phyloP scores from a whole-genome alignment of 1,139 yeast species.

The Candida labiduridarum region DNA sequence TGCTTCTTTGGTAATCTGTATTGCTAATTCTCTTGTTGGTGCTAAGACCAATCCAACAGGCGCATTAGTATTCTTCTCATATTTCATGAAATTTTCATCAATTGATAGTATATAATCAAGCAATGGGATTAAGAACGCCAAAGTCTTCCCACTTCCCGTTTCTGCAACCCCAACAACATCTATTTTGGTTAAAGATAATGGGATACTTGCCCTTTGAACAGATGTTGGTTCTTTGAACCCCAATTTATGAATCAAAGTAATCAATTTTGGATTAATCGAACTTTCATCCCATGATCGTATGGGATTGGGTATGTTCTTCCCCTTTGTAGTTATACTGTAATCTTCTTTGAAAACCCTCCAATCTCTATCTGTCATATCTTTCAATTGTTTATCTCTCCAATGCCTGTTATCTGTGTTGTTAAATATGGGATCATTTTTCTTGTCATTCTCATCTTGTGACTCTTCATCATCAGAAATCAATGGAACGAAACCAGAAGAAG shows the following conservation, averaged over 20 bases:
- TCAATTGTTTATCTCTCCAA: conserved; percentile 70
- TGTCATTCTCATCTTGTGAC: conserved; percentile 17
- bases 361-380: conserved; percentile 76
- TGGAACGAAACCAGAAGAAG: conserved; percentile 49
- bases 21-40: conserved; percentile 93
- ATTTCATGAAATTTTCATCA: conserved; percentile 37
- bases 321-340: conserved; percentile 63
- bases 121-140: conserved; percentile 79
- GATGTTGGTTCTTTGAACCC: conserved; percentile 76
- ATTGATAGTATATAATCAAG: conserved; percentile 53
- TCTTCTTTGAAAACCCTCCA: conserved; percentile 91
- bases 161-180: conserved; percentile 93
- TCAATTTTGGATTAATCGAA: conserved; percentile 40
- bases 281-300: conserved; percentile 72
- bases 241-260: conserved; percentile 36
- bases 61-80: conserved; percentile 34
- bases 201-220: conserved; percentile 86
- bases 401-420: conserved; percentile 39
- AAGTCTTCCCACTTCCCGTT: conserved; percentile 95
- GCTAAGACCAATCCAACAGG: conserved; percentile 72
- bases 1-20: conserved; percentile 76
- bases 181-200: conserved; percentile 58
- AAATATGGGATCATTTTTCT: conserved; percentile 23
- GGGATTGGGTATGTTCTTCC: conserved; percentile 57
- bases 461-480: conserved; percentile 28